phyloP scores from a whole-genome alignment of 1,284 basidiomycete species.

The Rhodofomes roseus region DNA sequence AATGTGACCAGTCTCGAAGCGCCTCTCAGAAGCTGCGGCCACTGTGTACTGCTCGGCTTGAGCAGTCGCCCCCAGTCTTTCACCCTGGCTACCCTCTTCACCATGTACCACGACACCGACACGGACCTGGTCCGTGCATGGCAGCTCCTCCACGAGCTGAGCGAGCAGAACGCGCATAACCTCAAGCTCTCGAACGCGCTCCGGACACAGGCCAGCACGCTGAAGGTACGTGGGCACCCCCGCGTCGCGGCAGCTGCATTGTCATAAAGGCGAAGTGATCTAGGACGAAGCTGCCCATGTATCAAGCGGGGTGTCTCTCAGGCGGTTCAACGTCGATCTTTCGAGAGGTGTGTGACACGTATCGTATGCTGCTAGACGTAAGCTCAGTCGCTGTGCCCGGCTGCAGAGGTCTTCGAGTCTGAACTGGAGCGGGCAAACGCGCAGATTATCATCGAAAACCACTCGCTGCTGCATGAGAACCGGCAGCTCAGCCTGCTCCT shows the following conservation, averaged over 20 bases:
- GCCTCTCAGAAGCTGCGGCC: background rate
- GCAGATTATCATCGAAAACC: conserved; percentile 91
- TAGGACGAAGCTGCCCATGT: conserved; percentile 80
- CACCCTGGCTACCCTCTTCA: conserved; percentile 3
- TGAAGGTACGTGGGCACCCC: conserved; percentile 61
- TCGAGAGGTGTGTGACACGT: conserved; percentile 60
- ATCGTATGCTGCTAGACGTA: background rate
- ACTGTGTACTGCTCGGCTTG: background rate
- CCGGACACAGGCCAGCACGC: conserved; percentile 68
- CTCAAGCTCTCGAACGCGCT: conserved; percentile 74
- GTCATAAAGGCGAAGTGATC: conserved; percentile 18
- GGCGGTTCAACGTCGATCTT: conserved; percentile 93
- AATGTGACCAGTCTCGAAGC: conserved; percentile 3
- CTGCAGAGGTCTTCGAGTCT: conserved; percentile 85
- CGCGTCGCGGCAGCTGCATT: conserved; percentile 10
- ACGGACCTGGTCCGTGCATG: conserved; percentile 71
- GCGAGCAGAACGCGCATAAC: conserved; percentile 86
- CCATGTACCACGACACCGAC: conserved; percentile 52
- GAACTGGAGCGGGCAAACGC: conserved; percentile 91
- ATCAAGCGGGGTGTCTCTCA: conserved; percentile 77
- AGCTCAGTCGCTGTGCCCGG: background rate
- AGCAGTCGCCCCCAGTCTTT: background rate
- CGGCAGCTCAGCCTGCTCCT: conserved; percentile 85
- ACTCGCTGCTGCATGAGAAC: conserved; percentile 89
- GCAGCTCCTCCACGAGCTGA: conserved; percentile 78